Evolutionary conservation across 2,329 filamentous ascomycete species (phyloP), one percentile per base, ranked within the genome.

Genomic region (Intubia oerlemansii): DNA sequence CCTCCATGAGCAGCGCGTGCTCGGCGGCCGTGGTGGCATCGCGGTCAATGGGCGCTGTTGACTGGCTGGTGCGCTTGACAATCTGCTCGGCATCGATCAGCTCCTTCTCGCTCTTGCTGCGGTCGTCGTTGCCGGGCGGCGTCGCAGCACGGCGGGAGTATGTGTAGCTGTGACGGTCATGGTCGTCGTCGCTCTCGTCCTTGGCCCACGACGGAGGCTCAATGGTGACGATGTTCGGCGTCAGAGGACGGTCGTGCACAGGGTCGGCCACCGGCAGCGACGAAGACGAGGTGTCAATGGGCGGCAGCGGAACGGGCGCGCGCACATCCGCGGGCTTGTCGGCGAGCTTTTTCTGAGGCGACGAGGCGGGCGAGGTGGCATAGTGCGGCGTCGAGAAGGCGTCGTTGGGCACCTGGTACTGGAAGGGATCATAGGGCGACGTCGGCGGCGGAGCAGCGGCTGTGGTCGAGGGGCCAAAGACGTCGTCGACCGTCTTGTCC

Each of bases 401-500:
- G 39, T 61, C 54, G 34, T 62, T 52, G 24, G 53, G 38, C 34
- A 69, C 59, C 44, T 62, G 64, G 41, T 53, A 71, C 42, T 66
- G 55, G 43, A 71, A 70, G 12, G 65, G 62, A 44, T 72, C 59
- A 41, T 63, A 44, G 28, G 25, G 18, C 10, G 33, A 7, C 7
- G 22, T 25, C 2, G 31, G 21, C 11, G 18, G n/a, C n/a, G n/a
- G n/a, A n/a, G n/a, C n/a, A n/a, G n/a, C n/a, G n/a, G n/a, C n/a
- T n/a, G n/a, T n/a, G n/a, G n/a, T 31, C n/a, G 13, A 13, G 10
- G 20, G 14, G 5, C 10, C 19, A 10, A 17, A 21, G 7, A 22
- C 15, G 15, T 14, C 30, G 3, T 24, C 7, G 10, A 8, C 27
- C 8, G 14, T 19, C 24, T 29, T 23, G 24, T 12, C 24, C 32